Base-by-base conservation (phyloP, 2,329 filamentous ascomycete species). In the Cytospora leucostoma region DNA sequence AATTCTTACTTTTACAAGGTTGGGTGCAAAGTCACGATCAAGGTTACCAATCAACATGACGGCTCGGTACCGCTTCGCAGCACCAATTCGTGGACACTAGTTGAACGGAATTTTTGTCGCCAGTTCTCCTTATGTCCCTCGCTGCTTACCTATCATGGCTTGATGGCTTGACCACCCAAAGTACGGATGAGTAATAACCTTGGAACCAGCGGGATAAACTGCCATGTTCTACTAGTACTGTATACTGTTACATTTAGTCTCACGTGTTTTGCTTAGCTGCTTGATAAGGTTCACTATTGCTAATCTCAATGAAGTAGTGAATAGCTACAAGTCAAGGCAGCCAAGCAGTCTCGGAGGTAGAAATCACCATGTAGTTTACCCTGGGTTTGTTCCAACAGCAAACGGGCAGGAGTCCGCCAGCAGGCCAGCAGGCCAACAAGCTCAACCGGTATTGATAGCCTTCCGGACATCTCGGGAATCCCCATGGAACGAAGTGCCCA, bases 21-120 rank as follows among this genome's bases (percentile, higher is more conserved):
- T 27, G 27, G 27, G 2, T 27, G 27, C 27, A 27, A n/a, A 19
- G 4, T 55, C 35, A 17, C 37, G 33, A 21, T 35, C 2, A 37
- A 50, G 32, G 59, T 44, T 15, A 17, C 54, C 13, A 12, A 34
- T 61, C 40, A 61, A 21, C 59, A 55, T 61, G 40, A 55, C 51
- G 51, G 59, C 44, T 38, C 47, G 40, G 56, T 7, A 37, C 21
- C 17, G 33, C 52, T 34, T 34, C 6, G 11, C 10, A 5, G 4
- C n/a, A 10, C 11, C 15, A 55, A 21, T 47, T 10, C 40, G 40
- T 44, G n/a, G 40, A n/a, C 17, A 44, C 40, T 47, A 47, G 27
- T 4, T 27, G 44, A 47, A n/a, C 21, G 44, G 17, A n/a, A n/a
- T 44, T 19, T 7, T n/a, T 15, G 40, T 15, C 40, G 40, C 40